A percentile compares a stretch with the other conserved stretches of the same genome.
phyloP scores from a whole-genome alignment of 345 rosid species.

The Iberis pinnata region DNA sequence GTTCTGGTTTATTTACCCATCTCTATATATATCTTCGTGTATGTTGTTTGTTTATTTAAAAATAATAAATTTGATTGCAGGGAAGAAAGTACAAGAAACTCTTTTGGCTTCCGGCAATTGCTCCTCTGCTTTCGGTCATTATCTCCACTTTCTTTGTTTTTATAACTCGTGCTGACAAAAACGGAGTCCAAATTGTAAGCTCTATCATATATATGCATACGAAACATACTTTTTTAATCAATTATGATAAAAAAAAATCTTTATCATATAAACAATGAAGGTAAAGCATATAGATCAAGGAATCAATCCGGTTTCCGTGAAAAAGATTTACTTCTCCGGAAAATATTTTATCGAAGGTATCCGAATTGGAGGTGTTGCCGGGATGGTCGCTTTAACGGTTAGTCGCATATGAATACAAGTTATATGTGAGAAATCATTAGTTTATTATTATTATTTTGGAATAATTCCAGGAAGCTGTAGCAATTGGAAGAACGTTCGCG shows the following conservation, averaged over 20 bases:
- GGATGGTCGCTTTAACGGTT: slow-evolving; percentile 83
- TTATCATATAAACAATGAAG: slow-evolving; percentile 25
- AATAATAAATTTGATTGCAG: slow-evolving; percentile 29
- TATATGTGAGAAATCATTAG: not conserved
- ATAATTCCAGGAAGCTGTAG: slow-evolving; percentile 97
- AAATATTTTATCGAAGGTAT: slow-evolving; percentile 52
- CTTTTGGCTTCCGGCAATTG: slow-evolving; percentile 92
- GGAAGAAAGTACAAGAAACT: slow-evolving; percentile 72
- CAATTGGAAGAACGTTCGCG: slow-evolving; percentile 95
- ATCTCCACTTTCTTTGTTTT: slow-evolving; percentile 75
- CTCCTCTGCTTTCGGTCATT: slow-evolving; percentile 72
- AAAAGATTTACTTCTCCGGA: slow-evolving; percentile 61
- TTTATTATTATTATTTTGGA: not conserved
- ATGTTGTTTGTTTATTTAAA: too few relatives aligned
- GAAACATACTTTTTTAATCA: not conserved
- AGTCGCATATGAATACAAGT: slow-evolving; percentile 17
- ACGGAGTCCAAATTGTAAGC: slow-evolving; percentile 79
- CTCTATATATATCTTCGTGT: too few relatives aligned
- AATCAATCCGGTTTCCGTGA: slow-evolving; percentile 72
- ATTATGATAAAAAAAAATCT: not conserved
- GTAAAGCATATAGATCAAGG: slow-evolving; percentile 75
- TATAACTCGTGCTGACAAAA: slow-evolving; percentile 77
- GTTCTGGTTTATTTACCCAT: too few relatives aligned
- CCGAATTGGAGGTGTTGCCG: slow-evolving; percentile 68
- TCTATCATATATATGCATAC: not conserved